These are phyloP conservation scores for Elsinoe batatas DNA, from an alignment of 2,329 filamentous ascomycete species.

Conservation along the genomic window DNA sequence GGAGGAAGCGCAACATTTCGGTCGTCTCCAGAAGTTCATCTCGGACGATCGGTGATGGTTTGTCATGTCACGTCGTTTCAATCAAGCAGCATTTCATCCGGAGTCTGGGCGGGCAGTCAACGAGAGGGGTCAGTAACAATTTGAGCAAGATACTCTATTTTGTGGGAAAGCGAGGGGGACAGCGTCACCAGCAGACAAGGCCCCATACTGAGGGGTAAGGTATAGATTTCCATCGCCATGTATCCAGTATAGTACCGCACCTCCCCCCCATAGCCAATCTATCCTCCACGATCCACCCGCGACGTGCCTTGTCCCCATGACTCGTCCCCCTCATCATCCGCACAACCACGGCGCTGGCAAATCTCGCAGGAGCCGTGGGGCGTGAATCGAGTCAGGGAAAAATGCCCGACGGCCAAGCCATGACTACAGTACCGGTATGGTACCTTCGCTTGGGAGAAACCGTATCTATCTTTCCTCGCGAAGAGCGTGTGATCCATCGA, in stretches of 20 bases:
- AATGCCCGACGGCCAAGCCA: constrained; percentile 3
- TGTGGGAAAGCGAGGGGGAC: too few relatives aligned
- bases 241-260: background rate
- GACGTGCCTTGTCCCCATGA: background rate
- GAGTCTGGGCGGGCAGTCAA: background rate
- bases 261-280: too few relatives aligned
- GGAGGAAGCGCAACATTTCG: background rate
- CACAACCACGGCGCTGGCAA: constrained; percentile 9
- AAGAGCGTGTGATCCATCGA: too few relatives aligned
- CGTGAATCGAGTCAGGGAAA: constrained; percentile 1
- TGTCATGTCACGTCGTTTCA: background rate
- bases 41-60: constrained; percentile 10
- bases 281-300: too few relatives aligned
- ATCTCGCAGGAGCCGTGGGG: background rate
- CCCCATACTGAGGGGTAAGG: background rate
- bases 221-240: background rate
- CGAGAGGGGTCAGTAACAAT: too few relatives aligned
- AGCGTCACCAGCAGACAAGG: too few relatives aligned
- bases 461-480: background rate
- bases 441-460: constrained; percentile 1
- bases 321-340: background rate
- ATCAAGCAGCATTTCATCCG: background rate
- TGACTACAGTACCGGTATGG: background rate
- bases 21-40: constrained; percentile 9
- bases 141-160: background rate